phyloP scores from a whole-genome alignment of 176 grass and related monocot species.

The Lolium multiflorum region DNA sequence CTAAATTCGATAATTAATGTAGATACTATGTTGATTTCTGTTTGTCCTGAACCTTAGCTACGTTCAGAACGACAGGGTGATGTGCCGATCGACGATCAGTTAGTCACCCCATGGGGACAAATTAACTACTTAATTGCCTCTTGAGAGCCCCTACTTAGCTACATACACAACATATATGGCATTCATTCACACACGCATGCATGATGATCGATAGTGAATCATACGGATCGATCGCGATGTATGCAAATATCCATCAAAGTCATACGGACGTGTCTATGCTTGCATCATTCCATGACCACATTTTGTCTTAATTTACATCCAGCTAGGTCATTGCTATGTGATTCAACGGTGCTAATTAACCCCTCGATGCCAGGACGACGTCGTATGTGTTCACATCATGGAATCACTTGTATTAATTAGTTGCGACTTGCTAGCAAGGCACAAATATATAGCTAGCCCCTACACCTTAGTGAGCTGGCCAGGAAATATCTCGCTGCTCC shows the following conservation, averaged over 20 bases:
- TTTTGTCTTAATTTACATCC: too few relatives aligned
- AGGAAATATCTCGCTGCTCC: neutral
- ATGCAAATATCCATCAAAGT: neutral
- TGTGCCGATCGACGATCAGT: neutral
- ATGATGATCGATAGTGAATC: neutral
- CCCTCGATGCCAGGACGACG: too few relatives aligned
- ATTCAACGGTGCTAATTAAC: too few relatives aligned
- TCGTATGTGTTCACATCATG: too few relatives aligned
- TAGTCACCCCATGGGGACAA: neutral
- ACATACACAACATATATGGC: neutral
- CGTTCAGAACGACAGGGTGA: neutral
- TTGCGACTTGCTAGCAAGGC: neutral
- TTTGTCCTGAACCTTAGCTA: neutral
- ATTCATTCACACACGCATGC: neutral
- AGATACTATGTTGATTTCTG: neutral
- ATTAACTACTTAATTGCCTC: neutral
- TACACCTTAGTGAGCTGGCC: neutral
- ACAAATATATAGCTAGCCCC: neutral
- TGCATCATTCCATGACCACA: neutral
- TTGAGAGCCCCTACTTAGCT: neutral
- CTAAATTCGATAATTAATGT: neutral
- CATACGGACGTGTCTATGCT: neutral
- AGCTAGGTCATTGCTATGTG: too few relatives aligned
- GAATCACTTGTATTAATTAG: too few relatives aligned
- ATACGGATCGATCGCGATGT: too few relatives aligned